These are phyloP conservation scores for Nemania serpens DNA, from an alignment of 2,329 filamentous ascomycete species.

Conservation along the genomic window DNA sequence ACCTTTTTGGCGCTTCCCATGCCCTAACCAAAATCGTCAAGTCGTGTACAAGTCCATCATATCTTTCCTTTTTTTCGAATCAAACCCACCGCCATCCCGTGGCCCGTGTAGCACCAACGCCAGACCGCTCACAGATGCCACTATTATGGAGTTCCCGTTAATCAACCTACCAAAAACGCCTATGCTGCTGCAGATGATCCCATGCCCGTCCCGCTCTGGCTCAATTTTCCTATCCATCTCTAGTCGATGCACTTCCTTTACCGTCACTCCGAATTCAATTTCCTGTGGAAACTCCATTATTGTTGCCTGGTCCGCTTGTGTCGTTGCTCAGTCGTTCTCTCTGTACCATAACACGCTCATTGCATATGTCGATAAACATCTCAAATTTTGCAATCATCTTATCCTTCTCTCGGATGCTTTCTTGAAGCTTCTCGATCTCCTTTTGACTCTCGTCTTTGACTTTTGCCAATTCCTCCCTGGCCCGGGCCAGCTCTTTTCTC, in stretches of 20 bases:
- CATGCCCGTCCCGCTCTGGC: slow-evolving; percentile 8
- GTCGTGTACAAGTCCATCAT: slow-evolving; percentile 27
- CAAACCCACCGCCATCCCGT: slow-evolving; percentile 17
- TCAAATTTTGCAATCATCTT: slow-evolving; percentile 67
- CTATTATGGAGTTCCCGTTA: slow-evolving; percentile 28
- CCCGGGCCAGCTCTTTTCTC: slow-evolving; percentile 62
- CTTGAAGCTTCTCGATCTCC: slow-evolving; percentile 62
- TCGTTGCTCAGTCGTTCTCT: slow-evolving; percentile 57
- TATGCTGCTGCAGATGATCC: slow-evolving; percentile 33
- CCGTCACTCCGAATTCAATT: slow-evolving; percentile 10
- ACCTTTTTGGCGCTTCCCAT: slow-evolving; percentile 15
- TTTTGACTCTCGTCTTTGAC: slow-evolving; percentile 61
- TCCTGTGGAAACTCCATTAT: slow-evolving; percentile 33
- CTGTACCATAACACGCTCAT: slow-evolving; percentile 68
- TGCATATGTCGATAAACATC: slow-evolving; percentile 73
- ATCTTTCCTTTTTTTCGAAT: slow-evolving; percentile 18
- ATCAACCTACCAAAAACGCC: slow-evolving; percentile 36
- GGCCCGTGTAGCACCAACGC: slow-evolving; percentile 30
- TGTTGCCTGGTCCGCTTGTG: slow-evolving; percentile 36
- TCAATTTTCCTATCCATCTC: slow-evolving; percentile 25
- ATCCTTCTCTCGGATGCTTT: slow-evolving; percentile 66
- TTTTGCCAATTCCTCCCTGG: slow-evolving; percentile 60
- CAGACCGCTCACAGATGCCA: slow-evolving; percentile 31
- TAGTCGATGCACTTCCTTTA: slow-evolving; percentile 14
- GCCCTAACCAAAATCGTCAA: slow-evolving; percentile 23